Base-by-base conservation (phyloP, 164 flowering plant genomes). In the Nelumbo lutea region DNA sequence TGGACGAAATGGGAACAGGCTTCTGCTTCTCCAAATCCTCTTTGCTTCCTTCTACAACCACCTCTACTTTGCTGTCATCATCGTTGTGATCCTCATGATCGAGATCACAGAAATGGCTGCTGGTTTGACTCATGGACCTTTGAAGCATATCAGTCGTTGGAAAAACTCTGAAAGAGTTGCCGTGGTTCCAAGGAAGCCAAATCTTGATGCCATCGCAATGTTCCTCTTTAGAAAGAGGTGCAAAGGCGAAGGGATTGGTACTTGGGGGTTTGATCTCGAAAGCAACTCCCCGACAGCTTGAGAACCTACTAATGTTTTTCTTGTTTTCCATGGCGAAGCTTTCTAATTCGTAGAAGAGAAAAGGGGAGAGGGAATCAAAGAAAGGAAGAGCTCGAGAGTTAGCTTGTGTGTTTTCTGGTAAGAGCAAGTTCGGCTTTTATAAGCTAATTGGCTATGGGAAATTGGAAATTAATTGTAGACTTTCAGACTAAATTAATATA, bases 21-120 rank as follows among this genome's bases (percentile, higher is more conserved):
- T 14, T 70, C 41, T 64, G 76, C 50, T 68, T 42, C 52, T 70
- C 73, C 3, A 70, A 5, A 39, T 70, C 78, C 2, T 51, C 3
- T 39, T n/a, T 27, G 4, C 46, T 14, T 3, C 3, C 52, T 67
- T 0, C 77, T 8, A 67, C 43, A 2, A 68, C 11, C 2, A 56
- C 27, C 11, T n/a, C 39, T 69, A 57, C 59, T 72, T 0, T 53
- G 10, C 57, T 51, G 55, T 59, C 68, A 72, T 48, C 27, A 61
- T 27, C 70, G 0, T 65, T 70, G 9, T 71, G 73, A 2, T 62
- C 73, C 0, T 77, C 77, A 1, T 48, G 42, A 0, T 81, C 82
- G 7, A 85, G 66, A 55, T 86, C 83, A 60, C 88, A 86, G 69
- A 77, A 84, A 59, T 86, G 90, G 72, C 83, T 81, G 71, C 90